Base-by-base conservation (phyloP, 1,284 basidiomycete species). In the Austroboletus rostrupii region DNA sequence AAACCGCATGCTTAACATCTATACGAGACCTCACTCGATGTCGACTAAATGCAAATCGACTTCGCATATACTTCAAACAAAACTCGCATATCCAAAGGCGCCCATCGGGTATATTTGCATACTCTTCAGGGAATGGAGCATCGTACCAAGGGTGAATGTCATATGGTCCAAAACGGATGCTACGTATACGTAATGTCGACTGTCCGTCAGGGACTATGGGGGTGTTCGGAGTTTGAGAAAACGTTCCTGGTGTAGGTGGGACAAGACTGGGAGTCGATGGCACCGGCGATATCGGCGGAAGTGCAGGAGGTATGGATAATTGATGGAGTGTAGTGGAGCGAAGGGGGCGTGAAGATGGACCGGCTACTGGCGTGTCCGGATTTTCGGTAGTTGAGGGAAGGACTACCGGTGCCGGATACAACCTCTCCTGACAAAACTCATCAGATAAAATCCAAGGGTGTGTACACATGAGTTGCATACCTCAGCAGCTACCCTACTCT, bases 101-200 rank as follows among this genome's bases (percentile, higher is more conserved):
- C 12, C 96, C 96, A 60, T 97, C 93, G 7, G 94, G 92, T 46
- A 97, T 89, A 56, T 86, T 83, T 28, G 92, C 85, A 69, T 97
- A 99, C 69, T 99, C 97, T 69, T 99, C 96, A 0, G 97, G 97
- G 67, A 98, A 99, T 2, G 97, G 97, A 11, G 97, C 96, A 64
- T 97, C 92, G 69, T 93, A 99, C 97, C 97, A 99, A 0, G 96
- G 97, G 64, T 96, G 87, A 63, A 99, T 94, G 65, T 99, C 95
- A 65, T 79, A 97, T 36, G 84, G 79, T n/a, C 94, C 96, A 61
- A 99, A 97, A 17, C 94, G 85, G 54, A 99, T 95, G 47, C 79
- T 84, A 49, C 84, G 85, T 72, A 97, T 95, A 53, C 89, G 81
- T 32, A 87, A 73, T 20, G 72, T 68, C 1, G 71, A 68, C 36